Base-by-base conservation (phyloP, 305 asterid genomes). In the Solanum aculeatissimum region DNA sequence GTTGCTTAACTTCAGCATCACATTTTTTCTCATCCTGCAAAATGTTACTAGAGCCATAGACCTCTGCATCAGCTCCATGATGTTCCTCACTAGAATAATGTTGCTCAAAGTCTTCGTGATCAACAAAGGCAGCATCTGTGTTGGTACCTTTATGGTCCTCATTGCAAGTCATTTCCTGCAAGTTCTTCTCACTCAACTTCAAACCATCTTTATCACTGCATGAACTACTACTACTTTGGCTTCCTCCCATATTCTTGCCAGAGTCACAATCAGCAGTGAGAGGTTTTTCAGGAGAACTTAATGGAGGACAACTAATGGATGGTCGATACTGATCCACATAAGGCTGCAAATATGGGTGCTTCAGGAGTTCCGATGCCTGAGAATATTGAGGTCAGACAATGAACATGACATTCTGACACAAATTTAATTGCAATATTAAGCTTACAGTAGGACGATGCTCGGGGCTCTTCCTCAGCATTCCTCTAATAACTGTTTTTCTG, bases 381-480 rank as follows among this genome's bases (percentile, higher is more conserved):
- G 82, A 86, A 81, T 82, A 81, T 89, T 19, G 49, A 84, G 58
- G 84, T 71, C 78, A 83, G 47, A 77, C 79, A 53, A 84, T 58
- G 80, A 43, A 23, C 53, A 82, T 15, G 55, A 47, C 23, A 7
- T 66, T 47, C 66, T 45, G 47, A 38, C 16, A 51, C 11, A 83
- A 57, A 70, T 79, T 55, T 62, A 83, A 78, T 81, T 86, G n/a
- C 43, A 49, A 43, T 68, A 82, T 12, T 12, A 84, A 87, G 89
- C 94, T 93, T 93, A 95, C 99, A 80, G 89, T 95, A 78, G 98
- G 93, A 68, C 99, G 96, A 85, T 95, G 98, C 88, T 97, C 99
- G 0, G 99, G 99, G 89, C 92, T 97, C 90, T 97, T 97, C 85
- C 99, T 90, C 74, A 97, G 95, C 99, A 97, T 97, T 89, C 97